Conservation (phyloP, 306 rosid genomes). For the Fagus sylvatica region DNA sequence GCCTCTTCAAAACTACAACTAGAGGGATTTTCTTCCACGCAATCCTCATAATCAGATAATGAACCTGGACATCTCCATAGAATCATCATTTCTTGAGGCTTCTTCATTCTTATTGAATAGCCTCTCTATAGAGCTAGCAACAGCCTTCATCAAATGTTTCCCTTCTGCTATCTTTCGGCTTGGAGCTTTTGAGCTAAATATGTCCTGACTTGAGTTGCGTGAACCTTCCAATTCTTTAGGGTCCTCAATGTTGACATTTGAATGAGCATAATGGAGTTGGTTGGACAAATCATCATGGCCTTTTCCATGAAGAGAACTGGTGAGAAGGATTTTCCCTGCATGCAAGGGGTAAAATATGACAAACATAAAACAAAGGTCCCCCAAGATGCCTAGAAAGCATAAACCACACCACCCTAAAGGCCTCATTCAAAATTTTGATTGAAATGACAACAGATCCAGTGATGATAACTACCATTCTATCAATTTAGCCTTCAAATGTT, state of each 20-base stretch:
- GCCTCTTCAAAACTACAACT: constrained; percentile 63
- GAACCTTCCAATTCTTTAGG: constrained; percentile 34
- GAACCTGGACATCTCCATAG: constrained; percentile 53
- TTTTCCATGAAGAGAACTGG: constrained; percentile 63
- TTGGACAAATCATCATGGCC: constrained; percentile 23
- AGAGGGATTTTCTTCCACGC: constrained; percentile 38
- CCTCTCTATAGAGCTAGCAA: constrained; percentile 49
- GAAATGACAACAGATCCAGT: background rate
- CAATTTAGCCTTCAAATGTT: background rate
- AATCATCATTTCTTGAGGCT: constrained; percentile 33
- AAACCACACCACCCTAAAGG: background rate
- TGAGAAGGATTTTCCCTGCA: constrained; percentile 82
- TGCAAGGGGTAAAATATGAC: constrained; percentile 11
- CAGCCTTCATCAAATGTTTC: constrained; percentile 49
- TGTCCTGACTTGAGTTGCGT: constrained; percentile 22
- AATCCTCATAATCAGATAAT: constrained; percentile 58
- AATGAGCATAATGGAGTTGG: constrained; percentile 25
- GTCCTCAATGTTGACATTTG: constrained; percentile 32
- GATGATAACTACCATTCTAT: background rate
- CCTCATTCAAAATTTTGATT: background rate
- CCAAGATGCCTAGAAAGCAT: background rate
- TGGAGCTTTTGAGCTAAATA: constrained; percentile 25
- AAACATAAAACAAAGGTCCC: background rate
- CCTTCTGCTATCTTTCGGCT: constrained; percentile 45
- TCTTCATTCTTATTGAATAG: constrained; percentile 66